Evolutionary conservation across 768 basidiomycete species (phyloP).

Genomic region (Russula dissimulans): DNA sequence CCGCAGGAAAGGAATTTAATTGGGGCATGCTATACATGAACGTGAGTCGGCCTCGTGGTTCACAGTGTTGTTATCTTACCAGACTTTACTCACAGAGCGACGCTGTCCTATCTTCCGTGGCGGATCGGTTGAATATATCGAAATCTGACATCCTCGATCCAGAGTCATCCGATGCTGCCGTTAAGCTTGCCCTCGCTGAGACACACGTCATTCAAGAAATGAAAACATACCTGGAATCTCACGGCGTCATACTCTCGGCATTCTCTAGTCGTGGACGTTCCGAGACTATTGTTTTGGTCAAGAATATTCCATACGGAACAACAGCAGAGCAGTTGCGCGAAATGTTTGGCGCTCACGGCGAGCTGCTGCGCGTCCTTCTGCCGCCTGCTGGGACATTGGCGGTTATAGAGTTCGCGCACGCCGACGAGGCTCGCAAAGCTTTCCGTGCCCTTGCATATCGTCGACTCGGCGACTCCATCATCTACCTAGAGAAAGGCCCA

Average conservation of each 20-base stretch:
- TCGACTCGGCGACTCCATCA: constrained; percentile 77
- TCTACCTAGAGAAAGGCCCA: constrained; percentile 93
- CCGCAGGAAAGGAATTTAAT: constrained; percentile 73
- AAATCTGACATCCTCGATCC: constrained; percentile 87
- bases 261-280: constrained; percentile 46
- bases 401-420: constrained; percentile 74
- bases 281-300: constrained; percentile 80
- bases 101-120: constrained; percentile 85
- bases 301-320: constrained; percentile 94
- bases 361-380: constrained; percentile 60
- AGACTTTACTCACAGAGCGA: constrained; percentile 54
- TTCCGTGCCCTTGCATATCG: constrained; percentile 81
- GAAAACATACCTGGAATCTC: constrained; percentile 76
- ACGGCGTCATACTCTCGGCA: constrained; percentile 55
- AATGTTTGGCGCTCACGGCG: constrained; percentile 70
- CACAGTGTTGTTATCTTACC: constrained; percentile 17
- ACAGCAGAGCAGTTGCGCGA: constrained; percentile 63
- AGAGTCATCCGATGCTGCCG: constrained; percentile 72
- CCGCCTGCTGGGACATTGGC: constrained; percentile 93
- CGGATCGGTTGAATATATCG: constrained; percentile 75
- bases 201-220: constrained; percentile 95
- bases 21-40: constrained; percentile 98
- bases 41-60: constrained; percentile 45
- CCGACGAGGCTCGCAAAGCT: constrained; percentile 61
- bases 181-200: constrained; percentile 93